A percentile compares a stretch with the other conserved stretches of the same genome.
phyloP scores from a whole-genome alignment of 139 green algal species.

The Microglena sp. region DNA sequence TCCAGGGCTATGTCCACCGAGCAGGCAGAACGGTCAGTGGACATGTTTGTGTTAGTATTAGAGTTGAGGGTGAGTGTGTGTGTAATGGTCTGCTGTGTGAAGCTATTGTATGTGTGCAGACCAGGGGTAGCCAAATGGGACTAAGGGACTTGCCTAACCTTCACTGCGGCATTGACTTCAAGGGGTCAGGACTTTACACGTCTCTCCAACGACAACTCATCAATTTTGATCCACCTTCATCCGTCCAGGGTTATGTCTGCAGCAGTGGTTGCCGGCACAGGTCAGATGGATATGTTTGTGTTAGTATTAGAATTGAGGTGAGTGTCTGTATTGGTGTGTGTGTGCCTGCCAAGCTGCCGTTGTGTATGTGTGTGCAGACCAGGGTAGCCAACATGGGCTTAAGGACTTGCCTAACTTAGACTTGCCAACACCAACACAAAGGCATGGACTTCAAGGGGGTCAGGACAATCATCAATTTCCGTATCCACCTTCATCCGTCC shows the following conservation, averaged over 20 bases:
- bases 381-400: not conserved
- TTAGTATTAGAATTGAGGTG: too few relatives aligned
- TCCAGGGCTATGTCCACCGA: constrained; percentile 72
- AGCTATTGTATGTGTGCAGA: not conserved
- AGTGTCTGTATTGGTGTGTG: too few relatives aligned
- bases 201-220: constrained; percentile 74
- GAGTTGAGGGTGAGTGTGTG: too few relatives aligned
- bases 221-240: constrained; percentile 71
- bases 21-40: constrained; percentile 87
- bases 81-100: not conserved
- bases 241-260: constrained; percentile 67
- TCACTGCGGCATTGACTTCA: not conserved
- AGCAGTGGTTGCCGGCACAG: constrained; percentile 84
- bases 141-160: not conserved
- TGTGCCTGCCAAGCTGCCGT: too few relatives aligned
- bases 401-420: not conserved
- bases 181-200: too few relatives aligned
- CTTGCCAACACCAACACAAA: not conserved
- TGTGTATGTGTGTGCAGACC: not conserved
- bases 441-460: not conserved
- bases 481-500: not conserved
- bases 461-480: not conserved
- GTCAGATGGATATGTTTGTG: too few relatives aligned
- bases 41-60: too few relatives aligned
- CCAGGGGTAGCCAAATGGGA: not conserved